Percentiles rank a stretch among this genome's conserved stretches.
These are phyloP conservation scores for Martiniozyma abietophila DNA, from an alignment of 805 yeast species.

Conservation along the genomic window DNA sequence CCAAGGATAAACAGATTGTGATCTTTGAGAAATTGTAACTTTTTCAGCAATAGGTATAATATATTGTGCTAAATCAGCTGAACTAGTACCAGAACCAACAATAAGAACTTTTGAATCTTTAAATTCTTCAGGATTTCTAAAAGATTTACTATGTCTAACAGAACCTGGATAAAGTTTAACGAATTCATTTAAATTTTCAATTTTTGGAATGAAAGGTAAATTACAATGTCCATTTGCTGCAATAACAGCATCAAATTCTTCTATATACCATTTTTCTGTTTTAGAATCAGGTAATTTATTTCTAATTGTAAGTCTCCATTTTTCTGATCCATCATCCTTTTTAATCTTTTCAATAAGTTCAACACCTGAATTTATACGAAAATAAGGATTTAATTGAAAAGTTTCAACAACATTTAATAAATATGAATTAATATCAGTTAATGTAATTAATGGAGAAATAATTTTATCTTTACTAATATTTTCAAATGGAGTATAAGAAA, in stretches of 20 bases:
- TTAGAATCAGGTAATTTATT: conserved; percentile 9
- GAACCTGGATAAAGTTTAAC: conserved; percentile 32
- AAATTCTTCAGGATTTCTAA: conserved; percentile 35
- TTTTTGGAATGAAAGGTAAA: conserved; percentile 48
- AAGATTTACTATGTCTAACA: conserved; percentile 48
- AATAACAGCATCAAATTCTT: conserved; percentile 50
- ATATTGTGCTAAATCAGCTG: conserved; percentile 36
- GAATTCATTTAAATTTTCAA: conserved; percentile 19
- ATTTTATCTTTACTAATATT: conserved; percentile 7
- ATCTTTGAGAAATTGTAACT: conserved; percentile 13
- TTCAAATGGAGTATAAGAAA: conserved; percentile 24
- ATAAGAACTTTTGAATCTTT: conserved; percentile 31
- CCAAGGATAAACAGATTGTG: conserved; percentile 19
- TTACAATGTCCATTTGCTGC: conserved; percentile 53
- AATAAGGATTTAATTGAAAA: conserved; percentile 21
- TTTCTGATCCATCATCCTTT: conserved; percentile 28
- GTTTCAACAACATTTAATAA: conserved; percentile 15
- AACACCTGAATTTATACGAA: conserved; percentile 33
- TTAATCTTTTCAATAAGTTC: conserved; percentile 26
- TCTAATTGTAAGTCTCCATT: conserved; percentile 12
- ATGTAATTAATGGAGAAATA: conserved; percentile 9
- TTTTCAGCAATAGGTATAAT: conserved; percentile 14
- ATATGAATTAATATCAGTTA: conserved; percentile 16
- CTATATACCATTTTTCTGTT: conserved; percentile 32
- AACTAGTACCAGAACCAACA: conserved; percentile 35